Conservation (phyloP, 2,329 filamentous ascomycete genomes). For the Calonectria fujianensis region DNA sequence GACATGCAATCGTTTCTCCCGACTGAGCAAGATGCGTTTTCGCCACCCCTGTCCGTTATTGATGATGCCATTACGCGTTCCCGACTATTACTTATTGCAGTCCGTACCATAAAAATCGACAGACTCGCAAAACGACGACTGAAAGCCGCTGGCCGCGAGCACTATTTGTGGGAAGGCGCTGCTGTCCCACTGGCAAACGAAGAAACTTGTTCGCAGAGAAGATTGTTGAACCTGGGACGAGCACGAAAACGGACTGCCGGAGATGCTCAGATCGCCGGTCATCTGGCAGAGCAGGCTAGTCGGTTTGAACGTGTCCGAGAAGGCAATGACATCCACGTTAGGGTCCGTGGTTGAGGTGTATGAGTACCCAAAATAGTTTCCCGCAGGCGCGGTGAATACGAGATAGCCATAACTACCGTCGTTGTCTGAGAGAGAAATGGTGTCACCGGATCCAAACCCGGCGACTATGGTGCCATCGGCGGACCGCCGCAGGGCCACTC, state of each 20-base stretch:
- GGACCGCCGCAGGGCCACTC: background rate
- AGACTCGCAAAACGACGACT: background rate
- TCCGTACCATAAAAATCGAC: rapidly evolving
- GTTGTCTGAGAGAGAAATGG: background rate
- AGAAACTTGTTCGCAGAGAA: background rate
- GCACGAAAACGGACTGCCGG: background rate
- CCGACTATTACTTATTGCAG: background rate
- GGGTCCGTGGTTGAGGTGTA: background rate
- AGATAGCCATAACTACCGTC: background rate
- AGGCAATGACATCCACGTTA: background rate
- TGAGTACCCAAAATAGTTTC: background rate
- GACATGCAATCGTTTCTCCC: background rate
- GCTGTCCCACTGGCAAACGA: background rate
- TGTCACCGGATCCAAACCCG: background rate
- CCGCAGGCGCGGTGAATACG: too few relatives aligned
- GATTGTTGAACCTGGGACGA: background rate
- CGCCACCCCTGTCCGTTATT: too few relatives aligned
- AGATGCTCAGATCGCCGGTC: background rate
- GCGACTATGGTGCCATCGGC: background rate
- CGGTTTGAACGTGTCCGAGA: background rate
- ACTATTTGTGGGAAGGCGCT: background rate
- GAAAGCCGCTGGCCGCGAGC: background rate
- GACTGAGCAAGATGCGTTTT: background rate
- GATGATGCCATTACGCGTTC: too few relatives aligned
- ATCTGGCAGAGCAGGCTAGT: background rate